These are phyloP conservation scores for Juglanconis oblonga DNA, from an alignment of 2,329 filamentous ascomycete species.

Conservation along the genomic window DNA sequence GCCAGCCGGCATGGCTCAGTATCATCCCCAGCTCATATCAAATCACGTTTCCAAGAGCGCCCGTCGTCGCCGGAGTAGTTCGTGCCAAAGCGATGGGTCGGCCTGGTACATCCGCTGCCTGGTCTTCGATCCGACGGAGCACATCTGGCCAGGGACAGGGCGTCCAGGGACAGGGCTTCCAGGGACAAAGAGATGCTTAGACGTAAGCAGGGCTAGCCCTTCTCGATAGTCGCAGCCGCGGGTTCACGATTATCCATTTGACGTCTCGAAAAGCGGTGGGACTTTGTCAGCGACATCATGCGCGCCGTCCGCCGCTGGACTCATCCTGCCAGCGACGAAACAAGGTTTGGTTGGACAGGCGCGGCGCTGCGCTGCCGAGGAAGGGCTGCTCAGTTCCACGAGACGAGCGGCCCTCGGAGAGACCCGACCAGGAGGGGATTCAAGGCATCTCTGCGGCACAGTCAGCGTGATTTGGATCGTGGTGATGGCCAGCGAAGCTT, in stretches of 20 bases:
- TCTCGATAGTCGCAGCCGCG: slow-evolving; percentile 16
- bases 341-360: background rate
- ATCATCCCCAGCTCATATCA: background rate
- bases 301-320: background rate
- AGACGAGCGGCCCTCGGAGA: background rate
- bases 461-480: background rate
- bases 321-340: background rate
- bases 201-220: slow-evolving; percentile 6
- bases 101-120: slow-evolving; percentile 21
- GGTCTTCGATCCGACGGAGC: slow-evolving; percentile 12
- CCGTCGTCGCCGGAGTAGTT: slow-evolving; percentile 18
- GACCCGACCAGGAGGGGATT: background rate
- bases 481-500: background rate
- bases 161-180: slow-evolving; percentile 10
- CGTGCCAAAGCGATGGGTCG: slow-evolving; percentile 28
- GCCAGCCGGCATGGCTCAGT: background rate
- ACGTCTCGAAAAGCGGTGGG: background rate
- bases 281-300: slow-evolving; percentile 7
- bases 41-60: too few relatives aligned
- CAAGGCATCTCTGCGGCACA: slow-evolving; percentile 13
- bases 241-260: slow-evolving; percentile 6
- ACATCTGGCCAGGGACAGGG: background rate
- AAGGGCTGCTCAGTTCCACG: background rate
- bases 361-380: background rate
- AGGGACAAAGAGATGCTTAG: slow-evolving; percentile 3